phyloP scores from a whole-genome alignment of 192 early-diverging fungal species.

The Backusella mclennaniae region DNA sequence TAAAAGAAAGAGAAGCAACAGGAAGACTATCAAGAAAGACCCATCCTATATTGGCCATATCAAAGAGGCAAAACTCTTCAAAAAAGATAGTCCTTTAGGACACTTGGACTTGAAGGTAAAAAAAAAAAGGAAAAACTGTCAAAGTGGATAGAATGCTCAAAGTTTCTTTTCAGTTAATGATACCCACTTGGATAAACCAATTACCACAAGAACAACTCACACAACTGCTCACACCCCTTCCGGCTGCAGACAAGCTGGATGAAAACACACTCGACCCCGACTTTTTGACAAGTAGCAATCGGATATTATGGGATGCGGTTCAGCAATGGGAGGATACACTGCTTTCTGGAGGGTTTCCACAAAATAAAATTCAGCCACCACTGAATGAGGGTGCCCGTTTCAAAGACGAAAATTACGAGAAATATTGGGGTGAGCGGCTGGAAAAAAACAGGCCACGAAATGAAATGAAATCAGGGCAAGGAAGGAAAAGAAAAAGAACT shows the following conservation, averaged over 20 bases:
- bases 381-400: neutral
- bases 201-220: neutral
- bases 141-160: too few relatives aligned
- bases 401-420: constrained; percentile 4
- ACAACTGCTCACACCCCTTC: neutral
- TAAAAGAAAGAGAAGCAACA: too few relatives aligned
- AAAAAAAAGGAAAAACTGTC: too few relatives aligned
- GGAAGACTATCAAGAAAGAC: too few relatives aligned
- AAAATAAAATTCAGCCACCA: neutral
- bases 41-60: too few relatives aligned
- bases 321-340: neutral
- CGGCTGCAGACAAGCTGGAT: neutral
- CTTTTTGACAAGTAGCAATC: neutral
- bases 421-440: constrained; percentile 5
- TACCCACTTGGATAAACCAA: neutral
- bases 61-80: too few relatives aligned
- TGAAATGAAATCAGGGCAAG: neutral
- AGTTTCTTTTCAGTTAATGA: neutral
- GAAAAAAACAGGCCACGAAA: neutral
- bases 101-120: too few relatives aligned
- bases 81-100: too few relatives aligned
- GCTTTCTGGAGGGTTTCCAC: neutral
- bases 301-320: neutral
- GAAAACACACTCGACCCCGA: neutral
- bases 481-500: neutral